phyloP scores from a whole-genome alignment of 331 rosid genomes.

The Malus hybrid region DNA sequence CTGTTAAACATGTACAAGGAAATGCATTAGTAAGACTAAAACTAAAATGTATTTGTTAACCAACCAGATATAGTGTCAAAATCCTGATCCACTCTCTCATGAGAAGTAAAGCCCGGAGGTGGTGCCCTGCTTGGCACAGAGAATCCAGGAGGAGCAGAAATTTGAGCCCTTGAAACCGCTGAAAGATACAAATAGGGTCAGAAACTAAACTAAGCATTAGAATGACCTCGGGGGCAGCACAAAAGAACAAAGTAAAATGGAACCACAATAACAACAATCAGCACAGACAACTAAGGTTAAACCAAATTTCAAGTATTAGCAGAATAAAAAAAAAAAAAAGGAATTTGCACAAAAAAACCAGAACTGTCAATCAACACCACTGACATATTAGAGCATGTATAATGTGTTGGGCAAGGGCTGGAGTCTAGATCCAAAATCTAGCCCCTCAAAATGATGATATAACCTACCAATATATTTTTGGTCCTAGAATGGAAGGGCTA shows the following conservation, averaged over 20 bases:
- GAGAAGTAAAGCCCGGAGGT: slow-evolving; percentile 81
- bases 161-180: slow-evolving; percentile 68
- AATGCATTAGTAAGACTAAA: background rate
- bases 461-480: too few species aligned
- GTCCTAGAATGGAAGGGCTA: too few species aligned
- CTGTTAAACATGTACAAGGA: background rate
- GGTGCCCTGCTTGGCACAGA: slow-evolving; percentile 73
- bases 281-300: too few species aligned
- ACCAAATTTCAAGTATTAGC: background rate
- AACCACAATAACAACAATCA: background rate
- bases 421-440: too few species aligned
- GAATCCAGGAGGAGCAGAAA: slow-evolving; percentile 87
- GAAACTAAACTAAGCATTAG: background rate
- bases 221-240: background rate
- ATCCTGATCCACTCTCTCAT: slow-evolving; percentile 58
- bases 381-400: too few species aligned
- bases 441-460: too few species aligned
- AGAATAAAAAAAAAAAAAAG: background rate
- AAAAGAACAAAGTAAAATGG: background rate
- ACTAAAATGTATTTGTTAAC: slow-evolving; percentile 6
- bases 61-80: slow-evolving; percentile 63
- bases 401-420: too few species aligned
- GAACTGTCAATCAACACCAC: too few species aligned
- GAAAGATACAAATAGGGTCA: slow-evolving; percentile 13
- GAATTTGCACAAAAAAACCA: too few species aligned